phyloP scores from a whole-genome alignment of 768 basidiomycete species.

The Trametes cingulata region DNA sequence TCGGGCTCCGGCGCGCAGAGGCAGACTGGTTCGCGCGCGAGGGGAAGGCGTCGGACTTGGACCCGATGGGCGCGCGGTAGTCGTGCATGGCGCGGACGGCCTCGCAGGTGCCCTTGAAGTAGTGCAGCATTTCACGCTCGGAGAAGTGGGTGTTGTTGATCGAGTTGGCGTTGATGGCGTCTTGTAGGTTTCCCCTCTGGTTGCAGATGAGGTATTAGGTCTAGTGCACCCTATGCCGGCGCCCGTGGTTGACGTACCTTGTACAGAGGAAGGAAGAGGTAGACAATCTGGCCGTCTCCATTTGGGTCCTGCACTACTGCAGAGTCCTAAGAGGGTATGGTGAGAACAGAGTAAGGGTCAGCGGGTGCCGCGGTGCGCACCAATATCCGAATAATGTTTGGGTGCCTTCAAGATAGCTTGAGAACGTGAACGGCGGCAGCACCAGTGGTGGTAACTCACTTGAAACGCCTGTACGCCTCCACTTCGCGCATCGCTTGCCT shows the following conservation, averaged over 20 bases:
- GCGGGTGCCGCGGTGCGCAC: conserved; percentile 37
- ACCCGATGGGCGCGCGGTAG: conserved; percentile 60
- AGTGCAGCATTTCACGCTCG: conserved; percentile 82
- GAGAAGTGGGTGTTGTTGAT: conserved; percentile 82
- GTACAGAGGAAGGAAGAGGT: conserved; percentile 93
- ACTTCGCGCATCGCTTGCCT: conserved; percentile 88
- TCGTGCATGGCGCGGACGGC: conserved; percentile 95
- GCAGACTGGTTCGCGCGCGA: conserved; percentile 27
- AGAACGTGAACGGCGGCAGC: background rate
- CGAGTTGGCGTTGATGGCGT: conserved; percentile 84
- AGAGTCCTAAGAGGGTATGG: conserved; percentile 61
- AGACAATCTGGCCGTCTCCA: conserved; percentile 93
- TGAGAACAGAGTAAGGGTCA: background rate
- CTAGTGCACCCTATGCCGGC: background rate
- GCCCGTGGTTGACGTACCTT: conserved; percentile 49
- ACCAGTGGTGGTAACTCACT: conserved; percentile 48
- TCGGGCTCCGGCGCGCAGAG: conserved; percentile 10
- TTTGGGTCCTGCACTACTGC: conserved; percentile 93
- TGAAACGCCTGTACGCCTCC: conserved; percentile 93
- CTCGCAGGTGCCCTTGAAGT: conserved; percentile 94
- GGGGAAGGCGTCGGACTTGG: conserved; percentile 19
- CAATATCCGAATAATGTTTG: conserved; percentile 94
- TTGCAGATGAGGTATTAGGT: background rate
- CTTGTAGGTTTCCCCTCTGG: conserved; percentile 92
- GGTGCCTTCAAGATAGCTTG: conserved; percentile 57